Evolutionary conservation across 2,329 filamentous ascomycete genomes (phyloP), one percentile per base, ranked within the genome.

Genomic region (Neofusicoccum sp.): DNA sequence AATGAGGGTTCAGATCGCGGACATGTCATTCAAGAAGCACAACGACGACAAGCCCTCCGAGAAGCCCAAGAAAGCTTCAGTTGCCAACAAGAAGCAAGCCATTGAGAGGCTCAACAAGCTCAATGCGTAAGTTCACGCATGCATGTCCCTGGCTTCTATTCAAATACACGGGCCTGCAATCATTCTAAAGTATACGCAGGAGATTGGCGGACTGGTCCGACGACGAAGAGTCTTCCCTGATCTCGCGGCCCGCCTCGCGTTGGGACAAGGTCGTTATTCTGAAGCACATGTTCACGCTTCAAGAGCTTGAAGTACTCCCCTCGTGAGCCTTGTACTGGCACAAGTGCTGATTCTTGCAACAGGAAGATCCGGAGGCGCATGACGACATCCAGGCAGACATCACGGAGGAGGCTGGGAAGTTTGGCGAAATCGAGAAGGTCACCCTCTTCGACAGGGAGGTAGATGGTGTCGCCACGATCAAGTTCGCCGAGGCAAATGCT

Each of bases 181-280:
- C n/a, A 28, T 30, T 20, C 33, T 61, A n/a, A 61, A n/a, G 4
- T 2, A 8, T 1, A 20, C 8, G 60, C 69, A 93, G 91, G 51
- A 93, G 93, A 76, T 85, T 98, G 34, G 89, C 92, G 3, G 93
- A 98, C 74, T 99, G 95, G 95, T 90, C 91, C 70, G 93, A 97
- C 70, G 93, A 98, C 71, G 89, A 93, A 59, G 58, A 51, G 7
- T 16, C 14, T 84, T 84, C 80, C 1, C 75, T 80, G 26, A 69
- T 86, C 26, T 81, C 82, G n/a, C 81, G 86, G 43, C 82, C 80
- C 7, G 82, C 75, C 64, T 81, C 80, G 12, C 79, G 79, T 69
- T 89, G 85, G 77, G 90, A 93, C 68, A 96, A 93, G 73, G 81
- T 90, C 14, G 93, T 96, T 30, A 87, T 98, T 61, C 78, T 99